These are phyloP conservation scores for Leccinum variabile DNA, from an alignment of 1,284 basidiomycete species.

Conservation along the genomic window DNA sequence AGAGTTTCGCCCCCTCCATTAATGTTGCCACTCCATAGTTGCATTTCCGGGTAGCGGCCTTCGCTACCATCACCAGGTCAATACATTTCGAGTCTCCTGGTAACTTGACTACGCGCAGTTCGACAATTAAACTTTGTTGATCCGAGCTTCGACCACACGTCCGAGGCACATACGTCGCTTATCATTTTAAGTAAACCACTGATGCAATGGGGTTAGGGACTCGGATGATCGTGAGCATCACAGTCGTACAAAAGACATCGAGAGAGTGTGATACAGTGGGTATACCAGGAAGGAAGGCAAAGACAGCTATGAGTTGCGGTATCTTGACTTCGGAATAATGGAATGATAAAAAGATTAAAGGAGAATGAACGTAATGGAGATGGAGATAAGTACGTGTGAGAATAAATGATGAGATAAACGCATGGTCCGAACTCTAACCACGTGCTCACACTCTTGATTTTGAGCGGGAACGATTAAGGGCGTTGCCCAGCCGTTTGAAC, in stretches of 20 bases:
- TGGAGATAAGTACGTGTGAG: slow-evolving; percentile 6
- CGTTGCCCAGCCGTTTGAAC: slow-evolving; percentile 24
- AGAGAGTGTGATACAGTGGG: slow-evolving; percentile 18
- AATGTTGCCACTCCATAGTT: not conserved
- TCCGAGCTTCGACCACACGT: not conserved
- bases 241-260: slow-evolving; percentile 4
- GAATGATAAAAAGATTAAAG: slow-evolving; percentile 13
- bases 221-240: slow-evolving; percentile 11
- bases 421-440: not conserved
- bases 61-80: slow-evolving; percentile 24
- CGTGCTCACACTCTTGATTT: slow-evolving; percentile 26
- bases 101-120: slow-evolving; percentile 8
- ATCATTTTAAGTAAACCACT: not conserved
- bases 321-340: slow-evolving; percentile 22
- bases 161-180: not conserved
- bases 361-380: slow-evolving; percentile 19
- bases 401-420: slow-evolving; percentile 3
- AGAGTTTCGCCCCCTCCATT: not conserved
- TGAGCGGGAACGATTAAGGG: slow-evolving; percentile 24
- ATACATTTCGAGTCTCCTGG: slow-evolving; percentile 1
- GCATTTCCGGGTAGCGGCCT: slow-evolving; percentile 1
- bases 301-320: not conserved
- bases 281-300: slow-evolving; percentile 4
- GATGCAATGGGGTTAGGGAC: not conserved
- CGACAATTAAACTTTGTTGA: slow-evolving; percentile 21